These are phyloP conservation scores for Prunus padus DNA, from an alignment of 306 rosid genomes.

Conservation along the genomic window DNA sequence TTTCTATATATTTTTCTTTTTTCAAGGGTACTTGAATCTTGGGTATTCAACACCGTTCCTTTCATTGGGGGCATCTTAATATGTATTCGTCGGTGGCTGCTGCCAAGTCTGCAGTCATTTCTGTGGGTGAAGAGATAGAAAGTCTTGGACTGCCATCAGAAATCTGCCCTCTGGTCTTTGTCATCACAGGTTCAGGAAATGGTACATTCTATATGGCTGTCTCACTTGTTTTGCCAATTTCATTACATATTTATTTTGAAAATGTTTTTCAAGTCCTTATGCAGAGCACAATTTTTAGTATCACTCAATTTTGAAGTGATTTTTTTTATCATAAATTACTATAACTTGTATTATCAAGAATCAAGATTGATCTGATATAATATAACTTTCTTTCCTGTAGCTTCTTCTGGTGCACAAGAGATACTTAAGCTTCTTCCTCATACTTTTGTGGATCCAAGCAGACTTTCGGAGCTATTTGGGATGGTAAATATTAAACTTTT, in stretches of 20 bases:
- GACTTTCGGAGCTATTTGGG: conserved; percentile 50
- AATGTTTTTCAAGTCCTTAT: too few relatives aligned
- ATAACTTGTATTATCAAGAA: too few relatives aligned
- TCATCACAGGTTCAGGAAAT: conserved; percentile 89
- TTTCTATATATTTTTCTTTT: neutral
- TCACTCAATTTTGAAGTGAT: too few relatives aligned
- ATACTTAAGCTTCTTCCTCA: conserved; percentile 93
- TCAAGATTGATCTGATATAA: neutral
- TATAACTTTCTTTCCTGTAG: conserved; percentile 39
- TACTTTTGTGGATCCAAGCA: conserved; percentile 70
- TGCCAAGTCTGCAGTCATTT: conserved; percentile 90
- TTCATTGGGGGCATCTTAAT: conserved; percentile 85
- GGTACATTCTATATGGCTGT: conserved; percentile 35
- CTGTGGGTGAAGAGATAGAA: conserved; percentile 92
- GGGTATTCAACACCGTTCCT: conserved; percentile 97
- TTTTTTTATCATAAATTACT: too few relatives aligned
- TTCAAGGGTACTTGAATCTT: conserved; percentile 75
- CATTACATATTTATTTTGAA: neutral
- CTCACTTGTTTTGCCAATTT: neutral
- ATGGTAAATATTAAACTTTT: conserved; percentile 36
- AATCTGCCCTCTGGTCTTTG: conserved; percentile 83
- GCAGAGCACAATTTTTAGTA: too few relatives aligned
- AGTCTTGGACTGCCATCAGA: conserved; percentile 76
- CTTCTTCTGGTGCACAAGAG: conserved; percentile 86
- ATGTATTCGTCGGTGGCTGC: conserved; percentile 97